A percentile compares a stretch with the other conserved stretches of the same genome.
These are phyloP conservation scores for Wallacemonas sp. DNA, from an alignment of 208 protist genomes.

Conservation along the genomic window DNA sequence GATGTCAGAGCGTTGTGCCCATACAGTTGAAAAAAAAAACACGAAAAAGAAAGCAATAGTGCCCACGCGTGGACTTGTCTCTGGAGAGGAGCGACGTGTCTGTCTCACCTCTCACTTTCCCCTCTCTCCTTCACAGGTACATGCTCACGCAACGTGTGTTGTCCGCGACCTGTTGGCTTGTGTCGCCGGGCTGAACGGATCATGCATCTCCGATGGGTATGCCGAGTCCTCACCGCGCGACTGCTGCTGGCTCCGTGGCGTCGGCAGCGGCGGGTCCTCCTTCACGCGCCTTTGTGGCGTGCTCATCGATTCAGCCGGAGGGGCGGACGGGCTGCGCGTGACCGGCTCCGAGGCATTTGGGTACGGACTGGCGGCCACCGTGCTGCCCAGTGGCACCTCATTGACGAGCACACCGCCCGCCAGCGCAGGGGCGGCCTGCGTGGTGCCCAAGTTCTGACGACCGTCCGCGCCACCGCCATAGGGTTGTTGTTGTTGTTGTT, in stretches of 20 bases:
- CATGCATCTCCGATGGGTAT: neutral
- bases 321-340: neutral
- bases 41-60: too few species aligned
- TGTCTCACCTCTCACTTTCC: too few species aligned
- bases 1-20: too few species aligned
- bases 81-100: too few species aligned
- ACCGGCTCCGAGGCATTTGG: neutral
- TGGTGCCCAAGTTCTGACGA: neutral
- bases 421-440: neutral
- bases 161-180: neutral
- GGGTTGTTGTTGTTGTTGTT: too few species aligned
- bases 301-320: neutral
- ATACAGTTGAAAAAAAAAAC: too few species aligned
- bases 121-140: too few species aligned
- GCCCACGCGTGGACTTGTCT: too few species aligned
- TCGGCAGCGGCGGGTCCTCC: neutral
- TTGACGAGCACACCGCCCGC: neutral
- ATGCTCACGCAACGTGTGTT: too few species aligned
- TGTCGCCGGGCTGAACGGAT: neutral
- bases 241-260: neutral
- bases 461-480: neutral
- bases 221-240: too few species aligned
- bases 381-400: neutral
- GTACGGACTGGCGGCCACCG: neutral
- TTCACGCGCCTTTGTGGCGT: neutral